Evolutionary conservation across 352 stramenopile genomes (phyloP), one percentile per base, ranked within the genome.

Genomic region (Globisporangium polare): DNA sequence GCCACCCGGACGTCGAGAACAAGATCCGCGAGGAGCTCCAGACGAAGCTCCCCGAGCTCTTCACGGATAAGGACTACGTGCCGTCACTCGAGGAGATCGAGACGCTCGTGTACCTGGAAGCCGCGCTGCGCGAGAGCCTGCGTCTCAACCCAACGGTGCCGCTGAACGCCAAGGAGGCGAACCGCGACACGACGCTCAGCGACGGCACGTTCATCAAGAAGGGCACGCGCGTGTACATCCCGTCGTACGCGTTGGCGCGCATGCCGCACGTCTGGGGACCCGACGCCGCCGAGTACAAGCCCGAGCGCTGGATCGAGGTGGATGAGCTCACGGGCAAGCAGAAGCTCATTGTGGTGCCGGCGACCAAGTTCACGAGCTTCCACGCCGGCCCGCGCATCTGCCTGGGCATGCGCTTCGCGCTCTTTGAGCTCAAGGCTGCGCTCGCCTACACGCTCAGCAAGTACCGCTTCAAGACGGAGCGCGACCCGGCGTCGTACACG

Each of bases 91-190:
- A 80, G 27, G 35, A 77, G 24, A 53, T 60, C 35, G 65, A 74
- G 51, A 53, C 79, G 9, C 66, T 92, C 9, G 69, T 78, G 39
- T 94, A 90, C 49, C 59, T 91, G 1, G 71, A 84, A 39, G 83
- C 75, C 46, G 76, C 78, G 7, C 69, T 92, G 7, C 72, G 68
- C 12, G 85, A 94, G 63, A 88, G 74, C 27, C 67, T 94, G 33
- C 79, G 86, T 0, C 63, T 94, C 10, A 80, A 80, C 57, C 82
- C 83, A 35, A 75, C 80, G 17, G 69, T 88, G 10, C 84, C 86
- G 4, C 68, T 77, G n/a, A 86, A 86, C 20, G 67, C 68, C 17
- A 88, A 89, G 59, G 62, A 82, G 58, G 73, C 67, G 22, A 77
- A 76, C 18, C 53, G 66, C 3, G 84, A 91, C 58, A 87, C 78